Conservation (phyloP, 2,329 filamentous ascomycete species). For the Plectosphaerella plurivora region DNA sequence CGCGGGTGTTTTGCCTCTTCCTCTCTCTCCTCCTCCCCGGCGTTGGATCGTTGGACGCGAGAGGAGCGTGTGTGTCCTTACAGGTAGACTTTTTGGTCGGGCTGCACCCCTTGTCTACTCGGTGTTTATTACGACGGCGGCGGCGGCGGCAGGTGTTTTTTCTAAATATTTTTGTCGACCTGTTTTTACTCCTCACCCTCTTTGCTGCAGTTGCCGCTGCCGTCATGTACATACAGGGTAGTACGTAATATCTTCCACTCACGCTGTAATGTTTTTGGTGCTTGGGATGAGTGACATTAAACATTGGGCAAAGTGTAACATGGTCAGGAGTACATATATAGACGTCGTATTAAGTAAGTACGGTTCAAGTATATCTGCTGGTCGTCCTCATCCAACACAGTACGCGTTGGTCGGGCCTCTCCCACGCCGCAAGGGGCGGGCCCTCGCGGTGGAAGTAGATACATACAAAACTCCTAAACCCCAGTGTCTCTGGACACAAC, state of each 20-base stretch:
- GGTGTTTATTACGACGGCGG: too few relatives aligned
- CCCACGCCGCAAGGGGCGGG: not conserved
- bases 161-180: too few relatives aligned
- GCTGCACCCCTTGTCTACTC: too few relatives aligned
- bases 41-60: too few relatives aligned
- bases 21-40: too few relatives aligned
- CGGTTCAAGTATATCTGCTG: constrained; percentile 1
- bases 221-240: not conserved
- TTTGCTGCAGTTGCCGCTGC: not conserved
- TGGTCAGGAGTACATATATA: not conserved
- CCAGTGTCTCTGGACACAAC: too few relatives aligned
- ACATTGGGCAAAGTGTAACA: not conserved
- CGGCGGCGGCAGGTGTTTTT: too few relatives aligned
- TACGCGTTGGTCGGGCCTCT: not conserved
- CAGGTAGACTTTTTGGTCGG: too few relatives aligned
- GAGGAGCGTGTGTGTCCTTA: too few relatives aligned
- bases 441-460: not conserved
- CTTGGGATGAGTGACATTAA: not conserved
- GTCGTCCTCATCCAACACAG: constrained; percentile 1
- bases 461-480: constrained; percentile 1
- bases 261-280: not conserved
- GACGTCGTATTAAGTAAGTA: constrained; percentile 1
- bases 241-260: constrained; percentile 5
- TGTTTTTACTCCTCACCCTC: too few relatives aligned
- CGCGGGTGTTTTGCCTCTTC: too few relatives aligned